phyloP scores from a whole-genome alignment of 192 early-diverging fungal species.

The Backusella morwellensis region DNA sequence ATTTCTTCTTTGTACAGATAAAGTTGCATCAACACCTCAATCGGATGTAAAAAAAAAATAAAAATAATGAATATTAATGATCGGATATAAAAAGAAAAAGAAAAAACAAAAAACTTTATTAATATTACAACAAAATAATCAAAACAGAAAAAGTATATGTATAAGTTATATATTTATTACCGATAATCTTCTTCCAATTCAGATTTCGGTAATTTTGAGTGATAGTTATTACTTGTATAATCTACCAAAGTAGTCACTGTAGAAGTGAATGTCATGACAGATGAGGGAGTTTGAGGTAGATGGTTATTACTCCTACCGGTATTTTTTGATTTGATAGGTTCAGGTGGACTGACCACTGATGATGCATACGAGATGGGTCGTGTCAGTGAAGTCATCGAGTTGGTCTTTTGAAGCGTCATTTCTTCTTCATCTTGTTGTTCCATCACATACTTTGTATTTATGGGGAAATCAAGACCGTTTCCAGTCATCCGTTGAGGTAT shows the following conservation, averaged over 20 bases:
- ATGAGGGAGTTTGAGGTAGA: conserved; percentile 15
- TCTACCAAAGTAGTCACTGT: conserved; percentile 20
- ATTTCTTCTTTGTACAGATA: not conserved
- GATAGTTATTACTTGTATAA: conserved; percentile 7
- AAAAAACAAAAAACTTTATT: not conserved
- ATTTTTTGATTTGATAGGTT: conserved; percentile 6
- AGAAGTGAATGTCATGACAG: conserved; percentile 22
- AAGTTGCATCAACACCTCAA: not conserved
- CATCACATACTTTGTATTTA: conserved; percentile 33
- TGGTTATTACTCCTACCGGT: not conserved
- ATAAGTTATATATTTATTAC: not conserved
- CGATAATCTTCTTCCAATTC: conserved; percentile 7
- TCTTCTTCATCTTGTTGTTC: conserved; percentile 4
- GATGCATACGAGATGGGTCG: not conserved
- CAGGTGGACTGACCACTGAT: not conserved
- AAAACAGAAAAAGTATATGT: not conserved
- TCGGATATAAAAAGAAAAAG: not conserved
- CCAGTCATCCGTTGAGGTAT: conserved; percentile 64
- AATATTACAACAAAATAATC: not conserved
- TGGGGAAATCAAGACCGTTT: conserved; percentile 65
- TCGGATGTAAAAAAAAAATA: not conserved
- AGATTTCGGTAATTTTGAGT: not conserved
- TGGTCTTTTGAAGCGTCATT: not conserved
- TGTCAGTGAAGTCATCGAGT: not conserved
- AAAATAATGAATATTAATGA: not conserved